Evolutionary conservation across 2,329 filamentous ascomycete genomes (phyloP), one percentile per base, ranked within the genome.

Genomic region (Cladorrhinum sp.): DNA sequence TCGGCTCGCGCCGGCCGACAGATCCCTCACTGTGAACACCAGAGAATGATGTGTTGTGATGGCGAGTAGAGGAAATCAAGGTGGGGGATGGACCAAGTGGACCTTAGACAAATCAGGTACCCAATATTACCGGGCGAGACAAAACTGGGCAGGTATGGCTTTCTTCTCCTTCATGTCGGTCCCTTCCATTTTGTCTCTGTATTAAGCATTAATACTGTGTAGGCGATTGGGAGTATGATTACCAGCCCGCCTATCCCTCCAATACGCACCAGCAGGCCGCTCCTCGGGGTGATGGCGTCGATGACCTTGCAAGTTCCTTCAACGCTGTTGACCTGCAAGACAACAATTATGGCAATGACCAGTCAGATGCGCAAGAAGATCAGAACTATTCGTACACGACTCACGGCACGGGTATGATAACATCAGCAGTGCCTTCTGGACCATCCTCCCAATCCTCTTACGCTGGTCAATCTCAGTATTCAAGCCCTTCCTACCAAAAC

Each of bases 101-200:
- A 62, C 63, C 18, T 74, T 66, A 66, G 67, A 68, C 23, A 22
- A 23, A 16, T 60, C 66, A 4, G 66, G 72, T 38, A 41, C 62
- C 13, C 64, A 68, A 58, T 68, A 71, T 51, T 75, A 71, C 53
- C 70, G 69, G 54, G 66, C 67, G 18, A 67, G 71, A 50, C 61
- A 64, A 60, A 67, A 71, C 53, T 57, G 52, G 38, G 62, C 69
- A 54, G 74, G 74, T 76, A 66, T 20, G 50, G 36, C 12, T 41
- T 41, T 41, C 4, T 13, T 3, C 12, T 41, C 12, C 16, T 41
- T 41, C 25, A 29, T 41, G 4, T 18, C 16, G 20, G 41, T 6
- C 22, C 2, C 16, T 38, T 32, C 13, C 24, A 36, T 25, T 18
- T 57, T 22, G 9, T 5, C 36, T 23, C 18, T 10, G n/a, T 27